A percentile compares a stretch with the other conserved stretches of the same genome.
phyloP scores from a whole-genome alignment of 352 stramenopile species.

The Globisporangium paroecandrum region DNA sequence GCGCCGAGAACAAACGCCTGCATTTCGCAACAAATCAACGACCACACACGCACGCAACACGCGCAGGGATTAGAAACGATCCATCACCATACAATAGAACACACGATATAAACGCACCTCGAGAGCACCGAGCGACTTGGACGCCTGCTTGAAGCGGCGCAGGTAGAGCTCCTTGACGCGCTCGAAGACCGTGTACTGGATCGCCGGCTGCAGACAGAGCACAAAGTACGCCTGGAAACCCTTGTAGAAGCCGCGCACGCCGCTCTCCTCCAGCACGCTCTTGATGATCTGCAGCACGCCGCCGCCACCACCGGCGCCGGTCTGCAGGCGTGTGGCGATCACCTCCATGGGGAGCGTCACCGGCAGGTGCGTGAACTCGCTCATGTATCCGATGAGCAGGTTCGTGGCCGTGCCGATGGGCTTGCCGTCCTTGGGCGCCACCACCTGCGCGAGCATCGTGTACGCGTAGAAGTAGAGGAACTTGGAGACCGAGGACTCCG shows the following conservation, averaged over 20 bases:
- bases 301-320: slow-evolving; percentile 29
- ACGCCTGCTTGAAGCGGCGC: slow-evolving; percentile 51
- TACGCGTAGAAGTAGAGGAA: slow-evolving; percentile 91
- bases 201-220: slow-evolving; percentile 95
- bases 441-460: slow-evolving; percentile 70
- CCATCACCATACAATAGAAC: background rate
- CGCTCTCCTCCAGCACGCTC: slow-evolving; percentile 65
- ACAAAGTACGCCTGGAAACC: slow-evolving; percentile 91
- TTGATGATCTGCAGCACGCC: slow-evolving; percentile 62
- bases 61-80: background rate
- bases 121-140: slow-evolving; percentile 54
- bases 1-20: slow-evolving; percentile 95
- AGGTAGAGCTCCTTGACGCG: slow-evolving; percentile 77
- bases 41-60: slow-evolving; percentile 19
- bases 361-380: slow-evolving; percentile 73
- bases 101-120: slow-evolving; percentile 39
- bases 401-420: slow-evolving; percentile 66
- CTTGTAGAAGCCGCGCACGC: slow-evolving; percentile 78
- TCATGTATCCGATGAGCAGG: slow-evolving; percentile 79
- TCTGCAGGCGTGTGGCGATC: slow-evolving; percentile 85
- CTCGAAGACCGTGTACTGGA: slow-evolving; percentile 97
- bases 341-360: slow-evolving; percentile 88
- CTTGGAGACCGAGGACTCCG: slow-evolving; percentile 82
- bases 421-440: slow-evolving; percentile 52
- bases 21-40: slow-evolving; percentile 8